phyloP scores from a whole-genome alignment of 2,329 filamentous ascomycete genomes.

The Trichophyton schoenleinii region DNA sequence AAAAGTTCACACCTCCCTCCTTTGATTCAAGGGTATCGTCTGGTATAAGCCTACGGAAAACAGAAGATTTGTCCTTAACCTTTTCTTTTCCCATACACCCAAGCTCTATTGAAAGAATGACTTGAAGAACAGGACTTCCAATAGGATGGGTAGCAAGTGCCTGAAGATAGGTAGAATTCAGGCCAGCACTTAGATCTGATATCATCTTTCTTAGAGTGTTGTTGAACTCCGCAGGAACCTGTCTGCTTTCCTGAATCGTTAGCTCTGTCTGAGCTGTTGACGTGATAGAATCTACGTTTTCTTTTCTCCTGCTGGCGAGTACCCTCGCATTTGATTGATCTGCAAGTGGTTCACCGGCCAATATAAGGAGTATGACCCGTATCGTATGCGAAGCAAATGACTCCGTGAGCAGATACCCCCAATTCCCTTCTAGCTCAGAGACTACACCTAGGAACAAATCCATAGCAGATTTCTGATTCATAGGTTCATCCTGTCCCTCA shows the following conservation, averaged over 20 bases:
- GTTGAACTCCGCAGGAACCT: slow-evolving; percentile 67
- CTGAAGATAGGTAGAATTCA: slow-evolving; percentile 69
- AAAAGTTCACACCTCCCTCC: slow-evolving; percentile 58
- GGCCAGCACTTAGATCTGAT: slow-evolving; percentile 55
- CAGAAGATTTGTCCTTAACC: slow-evolving; percentile 51
- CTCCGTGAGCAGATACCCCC: slow-evolving; percentile 76
- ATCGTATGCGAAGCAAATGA: slow-evolving; percentile 82
- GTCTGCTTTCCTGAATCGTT: slow-evolving; percentile 34
- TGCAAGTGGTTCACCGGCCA: slow-evolving; percentile 71
- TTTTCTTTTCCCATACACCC: slow-evolving; percentile 56
- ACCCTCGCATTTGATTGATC: slow-evolving; percentile 56
- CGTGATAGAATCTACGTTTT: slow-evolving; percentile 54
- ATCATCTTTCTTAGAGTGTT: slow-evolving; percentile 72
- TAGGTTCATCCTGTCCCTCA: slow-evolving; percentile 32
- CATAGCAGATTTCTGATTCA: slow-evolving; percentile 55
- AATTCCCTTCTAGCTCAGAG: slow-evolving; percentile 74
- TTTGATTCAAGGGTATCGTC: slow-evolving; percentile 65
- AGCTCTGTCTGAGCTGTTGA: slow-evolving; percentile 40
- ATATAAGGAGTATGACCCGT: slow-evolving; percentile 69
- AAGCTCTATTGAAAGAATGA: slow-evolving; percentile 78
- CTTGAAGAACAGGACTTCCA: slow-evolving; percentile 84
- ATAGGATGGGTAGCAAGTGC: slow-evolving; percentile 79
- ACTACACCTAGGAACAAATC: slow-evolving; percentile 70
- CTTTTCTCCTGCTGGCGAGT: slow-evolving; percentile 87
- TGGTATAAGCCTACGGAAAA: slow-evolving; percentile 67